Evolutionary conservation across 2,329 filamentous ascomycete species (phyloP).

Genomic region (Trichophyton schoenleinii): DNA sequence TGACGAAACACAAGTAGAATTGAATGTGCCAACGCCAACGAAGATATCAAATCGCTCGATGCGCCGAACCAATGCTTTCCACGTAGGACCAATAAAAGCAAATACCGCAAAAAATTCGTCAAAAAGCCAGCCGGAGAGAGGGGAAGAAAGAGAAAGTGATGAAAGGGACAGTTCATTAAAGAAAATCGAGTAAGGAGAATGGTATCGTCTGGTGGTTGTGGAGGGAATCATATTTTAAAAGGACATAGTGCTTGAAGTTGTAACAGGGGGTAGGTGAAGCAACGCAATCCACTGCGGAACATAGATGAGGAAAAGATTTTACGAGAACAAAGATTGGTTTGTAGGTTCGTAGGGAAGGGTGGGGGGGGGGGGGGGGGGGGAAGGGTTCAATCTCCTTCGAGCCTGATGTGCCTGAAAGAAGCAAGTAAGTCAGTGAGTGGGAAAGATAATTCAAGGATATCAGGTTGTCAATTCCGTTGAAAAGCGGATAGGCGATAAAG

Average conservation of each 20-base stretch:
- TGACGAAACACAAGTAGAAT: not conserved
- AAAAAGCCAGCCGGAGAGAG: not conserved
- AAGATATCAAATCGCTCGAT: constrained; percentile 4
- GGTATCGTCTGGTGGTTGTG: not conserved
- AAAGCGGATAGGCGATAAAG: constrained; percentile 37
- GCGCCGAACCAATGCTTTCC: constrained; percentile 3
- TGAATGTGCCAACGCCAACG: not conserved
- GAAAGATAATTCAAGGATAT: not conserved
- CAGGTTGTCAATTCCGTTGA: constrained; percentile 14
- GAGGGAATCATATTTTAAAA: not conserved
- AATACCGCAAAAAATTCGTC: not conserved
- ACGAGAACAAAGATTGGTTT: not conserved
- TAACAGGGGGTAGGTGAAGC: not conserved
- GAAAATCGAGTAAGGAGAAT: not conserved
- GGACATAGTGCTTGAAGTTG: not conserved
- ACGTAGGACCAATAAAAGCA: not conserved
- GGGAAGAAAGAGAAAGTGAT: not conserved
- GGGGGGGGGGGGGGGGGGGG: no score
- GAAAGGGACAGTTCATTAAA: not conserved
- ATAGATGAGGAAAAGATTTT: not conserved
- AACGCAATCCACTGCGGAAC: not conserved
- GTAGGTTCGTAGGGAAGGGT: no score
- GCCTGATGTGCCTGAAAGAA: not conserved
- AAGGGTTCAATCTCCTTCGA: constrained; percentile 5
- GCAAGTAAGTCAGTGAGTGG: not conserved